phyloP scores from a whole-genome alignment of 2,329 filamentous ascomycete species.

The Thermothelomyces thermophilus region DNA sequence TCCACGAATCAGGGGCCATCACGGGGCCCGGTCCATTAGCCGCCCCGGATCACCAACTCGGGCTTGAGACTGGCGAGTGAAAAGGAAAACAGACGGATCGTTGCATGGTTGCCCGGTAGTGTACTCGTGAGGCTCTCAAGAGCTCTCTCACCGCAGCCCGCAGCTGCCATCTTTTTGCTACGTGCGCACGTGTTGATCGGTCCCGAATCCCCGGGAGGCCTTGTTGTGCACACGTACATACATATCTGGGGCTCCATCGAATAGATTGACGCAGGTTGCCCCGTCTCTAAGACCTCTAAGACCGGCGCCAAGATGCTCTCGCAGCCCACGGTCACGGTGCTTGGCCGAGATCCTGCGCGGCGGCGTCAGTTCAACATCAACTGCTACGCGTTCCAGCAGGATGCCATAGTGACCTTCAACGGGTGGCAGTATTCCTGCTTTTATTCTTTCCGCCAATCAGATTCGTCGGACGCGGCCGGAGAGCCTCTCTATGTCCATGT shows the following conservation, averaged over 20 bases:
- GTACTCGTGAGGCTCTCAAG: neutral
- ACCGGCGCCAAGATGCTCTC: constrained; percentile 20
- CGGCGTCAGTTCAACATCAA: constrained; percentile 36
- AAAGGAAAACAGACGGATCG: neutral
- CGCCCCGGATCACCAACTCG: too few relatives aligned
- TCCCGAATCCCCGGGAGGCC: constrained; percentile 4
- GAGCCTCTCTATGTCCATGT: constrained; percentile 40
- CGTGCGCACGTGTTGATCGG: neutral
- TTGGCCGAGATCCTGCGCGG: constrained; percentile 33
- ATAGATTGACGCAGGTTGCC: neutral
- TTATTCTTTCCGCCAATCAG: constrained; percentile 30
- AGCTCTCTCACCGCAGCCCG: neutral
- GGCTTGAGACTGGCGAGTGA: too few relatives aligned
- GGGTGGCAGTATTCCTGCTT: constrained; percentile 45
- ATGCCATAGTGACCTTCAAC: constrained; percentile 39
- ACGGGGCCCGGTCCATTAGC: too few relatives aligned
- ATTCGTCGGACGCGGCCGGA: constrained; percentile 7
- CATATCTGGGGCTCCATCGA: too few relatives aligned
- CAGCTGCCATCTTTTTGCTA: neutral
- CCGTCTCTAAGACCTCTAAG: too few relatives aligned
- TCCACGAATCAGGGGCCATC: constrained; percentile 18
- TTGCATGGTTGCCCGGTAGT: neutral
- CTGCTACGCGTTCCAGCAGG: constrained; percentile 44
- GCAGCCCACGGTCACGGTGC: constrained; percentile 29
- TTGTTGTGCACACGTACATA: too few relatives aligned